A percentile compares a stretch with the other conserved stretches of the same genome.
phyloP scores from a whole-genome alignment of 148 eudicot genomes.

The Polygonum aviculare region DNA sequence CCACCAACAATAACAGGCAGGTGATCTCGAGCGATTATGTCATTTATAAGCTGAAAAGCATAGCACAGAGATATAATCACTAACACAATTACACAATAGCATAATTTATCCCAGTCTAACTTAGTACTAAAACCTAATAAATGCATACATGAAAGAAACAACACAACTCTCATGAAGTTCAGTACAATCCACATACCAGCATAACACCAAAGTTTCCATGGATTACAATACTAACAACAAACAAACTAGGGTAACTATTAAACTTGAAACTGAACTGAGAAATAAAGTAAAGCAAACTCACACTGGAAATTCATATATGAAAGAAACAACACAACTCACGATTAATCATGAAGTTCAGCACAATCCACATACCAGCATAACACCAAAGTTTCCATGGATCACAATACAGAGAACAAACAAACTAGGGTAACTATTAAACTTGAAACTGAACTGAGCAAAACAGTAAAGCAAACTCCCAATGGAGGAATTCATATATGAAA shows the following conservation, averaged over 20 bases:
- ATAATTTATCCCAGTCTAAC: neutral
- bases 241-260: neutral
- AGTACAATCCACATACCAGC: neutral
- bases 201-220: neutral
- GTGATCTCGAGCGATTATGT: constrained; percentile 49
- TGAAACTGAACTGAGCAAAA: too few relatives aligned
- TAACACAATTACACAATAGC: neutral
- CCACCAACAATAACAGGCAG: constrained; percentile 93
- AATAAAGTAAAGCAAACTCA: too few relatives aligned
- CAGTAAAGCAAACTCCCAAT: too few relatives aligned
- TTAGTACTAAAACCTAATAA: neutral
- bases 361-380: neutral
- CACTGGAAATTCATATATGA: too few relatives aligned
- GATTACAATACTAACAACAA: neutral
- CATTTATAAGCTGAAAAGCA: constrained; percentile 60
- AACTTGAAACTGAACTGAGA: too few relatives aligned
- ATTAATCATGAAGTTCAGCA: too few relatives aligned
- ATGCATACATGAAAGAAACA: neutral
- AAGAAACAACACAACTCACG: too few relatives aligned
- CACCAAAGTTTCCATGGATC: neutral
- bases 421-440: neutral
- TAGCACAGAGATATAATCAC: constrained; percentile 9
- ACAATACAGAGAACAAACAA: neutral
- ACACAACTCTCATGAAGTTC: neutral
- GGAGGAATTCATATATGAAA: too few relatives aligned